Base-by-base conservation (phyloP, 2,329 filamentous ascomycete genomes). In the Ceratocystis harringtonii region DNA sequence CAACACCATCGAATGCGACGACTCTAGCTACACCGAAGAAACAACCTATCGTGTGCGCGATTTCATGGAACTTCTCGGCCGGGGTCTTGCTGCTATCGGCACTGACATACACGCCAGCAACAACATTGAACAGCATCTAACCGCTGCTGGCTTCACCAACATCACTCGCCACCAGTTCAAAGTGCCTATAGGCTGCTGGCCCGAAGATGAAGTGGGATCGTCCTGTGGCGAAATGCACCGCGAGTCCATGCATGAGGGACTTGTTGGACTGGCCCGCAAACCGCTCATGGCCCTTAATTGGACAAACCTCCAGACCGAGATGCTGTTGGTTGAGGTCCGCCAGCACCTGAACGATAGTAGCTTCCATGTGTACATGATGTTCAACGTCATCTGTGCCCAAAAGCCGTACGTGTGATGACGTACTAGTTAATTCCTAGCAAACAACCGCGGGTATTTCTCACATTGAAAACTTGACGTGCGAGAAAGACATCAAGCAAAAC, bases 161-260 rank as follows among this genome's bases (percentile, higher is more conserved):
- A 69, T 81, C 32, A 69, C 69, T 3, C 74, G 76, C 69, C 75
- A 77, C 67, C 73, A 73, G 25, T 75, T 78, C 28, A 80, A 81
- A 69, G 76, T 75, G 6, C 80, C 80, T 3, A 70, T 81, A 1
- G 80, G 80, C 17, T 71, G 75, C 2, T 82, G 80, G 80, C 75
- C 79, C 2, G 44, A 25, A 2, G 73, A 74, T 61, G 74, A 75
- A 65, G 70, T 73, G 30, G 73, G 76, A 2, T 74, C 76, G 60
- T 73, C 77, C 44, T 79, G 77, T 68, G 79, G 79, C 1, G 72
- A 78, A 41, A 74, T 80, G 28, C 69, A 80, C 67, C 73, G 77
- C 43, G 77, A 78, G 30, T 75, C 75, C 3, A 71, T 76, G 63
- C 72, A 76, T 69, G 73, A 74, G 70, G 76, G 76, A 1, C 72